Evolutionary conservation across 1,284 basidiomycete genomes (phyloP).

Genomic region (Pascua sp.): DNA sequence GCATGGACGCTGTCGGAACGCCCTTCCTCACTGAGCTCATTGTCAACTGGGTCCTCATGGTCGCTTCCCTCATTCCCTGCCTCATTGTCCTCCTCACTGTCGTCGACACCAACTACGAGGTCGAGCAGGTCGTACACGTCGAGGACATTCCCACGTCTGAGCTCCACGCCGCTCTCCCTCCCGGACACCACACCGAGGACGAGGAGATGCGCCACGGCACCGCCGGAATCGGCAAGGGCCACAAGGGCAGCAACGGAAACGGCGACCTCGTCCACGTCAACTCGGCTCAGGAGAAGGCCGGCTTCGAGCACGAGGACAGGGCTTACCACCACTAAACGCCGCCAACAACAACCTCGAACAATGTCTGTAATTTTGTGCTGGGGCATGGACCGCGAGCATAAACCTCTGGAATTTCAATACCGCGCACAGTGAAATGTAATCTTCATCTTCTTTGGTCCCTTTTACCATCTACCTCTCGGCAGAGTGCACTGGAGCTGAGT

Average conservation of each 20-base stretch:
- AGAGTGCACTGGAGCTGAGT: too few relatives aligned
- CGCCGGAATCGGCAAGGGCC: background rate
- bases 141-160: conserved; percentile 26
- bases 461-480: too few relatives aligned
- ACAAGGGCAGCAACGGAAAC: background rate
- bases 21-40: conserved; percentile 64
- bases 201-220: background rate
- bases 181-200: conserved; percentile 23
- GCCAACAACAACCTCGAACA: too few relatives aligned
- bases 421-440: too few relatives aligned
- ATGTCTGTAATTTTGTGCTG: too few relatives aligned
- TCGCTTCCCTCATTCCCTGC: conserved; percentile 59
- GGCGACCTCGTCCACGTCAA: too few relatives aligned
- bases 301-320: too few relatives aligned
- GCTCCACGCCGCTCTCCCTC: conserved; percentile 29
- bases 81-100: conserved; percentile 28
- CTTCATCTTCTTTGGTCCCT: too few relatives aligned
- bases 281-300: too few relatives aligned
- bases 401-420: too few relatives aligned
- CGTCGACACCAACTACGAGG: conserved; percentile 36
- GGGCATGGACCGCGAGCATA: too few relatives aligned
- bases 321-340: too few relatives aligned
- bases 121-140: conserved; percentile 25
- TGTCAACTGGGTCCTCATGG: conserved; percentile 95
- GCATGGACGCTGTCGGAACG: conserved; percentile 55